Conservation (phyloP, 2,329 filamentous ascomycete genomes). For the Monosporascus sp. region DNA sequence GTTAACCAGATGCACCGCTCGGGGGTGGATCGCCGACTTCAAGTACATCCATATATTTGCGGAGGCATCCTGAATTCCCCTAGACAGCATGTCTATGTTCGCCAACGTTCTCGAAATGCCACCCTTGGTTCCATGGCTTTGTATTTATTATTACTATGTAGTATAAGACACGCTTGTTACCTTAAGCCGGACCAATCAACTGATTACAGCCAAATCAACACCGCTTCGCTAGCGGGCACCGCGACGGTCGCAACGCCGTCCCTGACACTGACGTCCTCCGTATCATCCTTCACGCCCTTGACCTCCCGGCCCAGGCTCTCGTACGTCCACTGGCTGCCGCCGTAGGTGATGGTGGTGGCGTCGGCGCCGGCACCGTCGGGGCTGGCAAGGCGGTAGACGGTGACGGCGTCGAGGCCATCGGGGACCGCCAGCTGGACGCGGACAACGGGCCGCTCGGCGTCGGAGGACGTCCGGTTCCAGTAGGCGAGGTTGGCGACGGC, state of each 20-base stretch:
- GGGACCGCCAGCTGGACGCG: constrained; percentile 19
- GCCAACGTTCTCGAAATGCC: too few relatives aligned
- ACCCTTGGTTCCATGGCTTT: too few relatives aligned
- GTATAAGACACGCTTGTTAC: neutral
- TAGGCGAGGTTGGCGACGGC: constrained; percentile 29
- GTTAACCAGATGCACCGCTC: too few relatives aligned
- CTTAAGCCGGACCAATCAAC: neutral
- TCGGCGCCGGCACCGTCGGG: constrained; percentile 28
- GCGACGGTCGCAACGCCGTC: constrained; percentile 18
- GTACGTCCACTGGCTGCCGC: constrained; percentile 32
- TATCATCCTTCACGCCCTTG: constrained; percentile 25
- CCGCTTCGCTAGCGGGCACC: constrained; percentile 24
- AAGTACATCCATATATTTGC: too few relatives aligned
- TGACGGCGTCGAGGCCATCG: constrained; percentile 11
- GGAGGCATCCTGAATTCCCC: too few relatives aligned
- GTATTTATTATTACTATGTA: too few relatives aligned
- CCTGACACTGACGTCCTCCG: constrained; percentile 17
- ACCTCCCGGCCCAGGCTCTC: constrained; percentile 28
- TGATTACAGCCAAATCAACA: constrained; percentile 18
- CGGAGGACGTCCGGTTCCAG: constrained; percentile 28
- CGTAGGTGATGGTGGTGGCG: constrained; percentile 30
- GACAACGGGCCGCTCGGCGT: constrained; percentile 14
- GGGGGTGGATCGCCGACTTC: too few relatives aligned
- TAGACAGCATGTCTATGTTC: too few relatives aligned
- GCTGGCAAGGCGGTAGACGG: constrained; percentile 26